Conservation (phyloP, 192 early-diverging fungal species). For the Podila clonocystis region DNA sequence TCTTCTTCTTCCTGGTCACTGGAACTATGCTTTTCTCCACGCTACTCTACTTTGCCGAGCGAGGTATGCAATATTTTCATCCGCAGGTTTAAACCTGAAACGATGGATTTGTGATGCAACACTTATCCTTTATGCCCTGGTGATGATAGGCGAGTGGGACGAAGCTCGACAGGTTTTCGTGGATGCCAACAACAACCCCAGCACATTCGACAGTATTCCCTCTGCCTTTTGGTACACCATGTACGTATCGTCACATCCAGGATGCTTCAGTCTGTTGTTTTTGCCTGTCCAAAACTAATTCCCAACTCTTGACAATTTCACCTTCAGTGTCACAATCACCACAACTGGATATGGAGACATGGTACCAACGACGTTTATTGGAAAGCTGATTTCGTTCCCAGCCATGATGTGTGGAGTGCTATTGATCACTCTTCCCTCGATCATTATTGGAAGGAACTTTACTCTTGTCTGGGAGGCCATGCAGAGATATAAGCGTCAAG, state of each 20-base stretch:
- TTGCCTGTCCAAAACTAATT: background rate
- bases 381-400: constrained; percentile 82
- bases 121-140: background rate
- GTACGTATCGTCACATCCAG: background rate
- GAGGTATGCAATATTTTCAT: constrained; percentile 56
- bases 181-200: constrained; percentile 70
- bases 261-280: background rate
- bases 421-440: constrained; percentile 84
- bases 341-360: constrained; percentile 86
- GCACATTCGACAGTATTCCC: constrained; percentile 81
- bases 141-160: constrained; percentile 66
- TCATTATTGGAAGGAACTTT: constrained; percentile 86
- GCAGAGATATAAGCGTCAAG: constrained; percentile 53
- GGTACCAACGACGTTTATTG: constrained; percentile 82
- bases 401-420: constrained; percentile 86
- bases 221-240: constrained; percentile 81
- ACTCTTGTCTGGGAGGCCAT: constrained; percentile 85
- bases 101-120: background rate
- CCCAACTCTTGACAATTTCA: background rate
- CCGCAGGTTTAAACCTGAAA: background rate
- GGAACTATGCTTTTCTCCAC: constrained; percentile 79
- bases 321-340: constrained; percentile 70
- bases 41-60: constrained; percentile 84
- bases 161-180: constrained; percentile 71
- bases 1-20: constrained; percentile 79